Percentiles rank a stretch among this genome's conserved stretches.
Conservation (phyloP, 1,284 basidiomycete genomes). For the Pseudomicrostroma phylloplanum region DNA sequence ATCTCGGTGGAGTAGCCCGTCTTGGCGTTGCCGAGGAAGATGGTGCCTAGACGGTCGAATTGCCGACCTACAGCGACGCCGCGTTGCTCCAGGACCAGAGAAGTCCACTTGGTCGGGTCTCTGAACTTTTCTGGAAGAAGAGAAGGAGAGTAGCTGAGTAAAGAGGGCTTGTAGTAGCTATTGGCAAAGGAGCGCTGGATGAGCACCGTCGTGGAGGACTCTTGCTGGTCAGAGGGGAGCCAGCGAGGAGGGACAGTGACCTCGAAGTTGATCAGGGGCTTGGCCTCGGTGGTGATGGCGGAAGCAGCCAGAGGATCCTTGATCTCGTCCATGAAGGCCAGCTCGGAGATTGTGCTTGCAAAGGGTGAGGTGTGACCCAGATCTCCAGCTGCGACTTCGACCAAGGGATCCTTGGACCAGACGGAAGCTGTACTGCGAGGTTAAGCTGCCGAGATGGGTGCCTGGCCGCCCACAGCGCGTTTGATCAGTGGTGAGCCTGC, state of each 20-base stretch:
- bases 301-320: no score
- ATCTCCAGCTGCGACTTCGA: no score
- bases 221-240: constrained; percentile 2
- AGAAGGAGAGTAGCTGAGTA: constrained; percentile 16
- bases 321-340: no score
- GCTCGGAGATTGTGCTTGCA: no score
- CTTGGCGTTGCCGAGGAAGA: constrained; percentile 20
- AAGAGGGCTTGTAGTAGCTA: constrained; percentile 24
- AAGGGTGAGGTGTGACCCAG: no score
- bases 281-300: no score
- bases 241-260: constrained; percentile 13
- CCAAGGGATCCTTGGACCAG: no score
- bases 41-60: constrained; percentile 31
- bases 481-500: no score
- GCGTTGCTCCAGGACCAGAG: constrained; percentile 20
- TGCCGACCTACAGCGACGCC: constrained; percentile 26
- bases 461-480: no score
- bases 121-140: constrained; percentile 15
- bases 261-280: constrained; percentile 13
- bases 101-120: constrained; percentile 23
- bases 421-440: no score
- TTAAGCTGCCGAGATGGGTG: no score
- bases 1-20: constrained; percentile 29
- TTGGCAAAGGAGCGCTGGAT: constrained; percentile 26
- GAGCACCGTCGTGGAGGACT: constrained; percentile 16